These are phyloP conservation scores for Pseudonectria foliicola DNA, from an alignment of 2,329 filamentous ascomycete species.

Conservation along the genomic window DNA sequence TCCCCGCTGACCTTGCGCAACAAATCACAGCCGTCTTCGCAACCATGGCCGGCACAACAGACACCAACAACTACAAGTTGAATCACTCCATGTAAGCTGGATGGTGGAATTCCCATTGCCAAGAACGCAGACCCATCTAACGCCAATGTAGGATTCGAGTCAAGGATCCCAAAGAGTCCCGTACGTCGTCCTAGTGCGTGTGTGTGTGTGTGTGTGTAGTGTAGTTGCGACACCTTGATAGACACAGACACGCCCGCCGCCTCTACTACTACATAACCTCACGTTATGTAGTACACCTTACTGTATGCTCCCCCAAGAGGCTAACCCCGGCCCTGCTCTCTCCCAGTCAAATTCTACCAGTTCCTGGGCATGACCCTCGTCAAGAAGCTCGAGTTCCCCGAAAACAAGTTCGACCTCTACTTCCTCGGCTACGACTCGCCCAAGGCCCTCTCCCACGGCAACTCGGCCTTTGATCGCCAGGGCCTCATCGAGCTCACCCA, in stretches of 20 bases:
- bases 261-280: too few relatives aligned
- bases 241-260: too few relatives aligned
- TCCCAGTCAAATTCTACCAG: conserved; percentile 81
- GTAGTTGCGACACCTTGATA: conserved; percentile 20
- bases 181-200: too few relatives aligned
- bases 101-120: background rate
- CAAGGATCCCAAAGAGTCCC: conserved; percentile 80
- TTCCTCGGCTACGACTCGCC: conserved; percentile 85
- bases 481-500: conserved; percentile 82
- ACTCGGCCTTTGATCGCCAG: conserved; percentile 71
- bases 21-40: too few relatives aligned
- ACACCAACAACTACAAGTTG: conserved; percentile 70
- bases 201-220: too few relatives aligned
- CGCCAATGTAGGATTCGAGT: conserved; percentile 66
- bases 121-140: conserved; percentile 9
- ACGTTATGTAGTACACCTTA: background rate
- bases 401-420: conserved; percentile 90
- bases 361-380: conserved; percentile 82
- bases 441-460: conserved; percentile 64
- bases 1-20: background rate
- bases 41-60: conserved; percentile 62
- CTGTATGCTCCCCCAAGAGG: background rate
- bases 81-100: conserved; percentile 74
- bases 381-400: conserved; percentile 73
- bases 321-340: conserved; percentile 1